Conservation (phyloP, 1,284 basidiomycete species). For the Moniliophthora roreri region DNA sequence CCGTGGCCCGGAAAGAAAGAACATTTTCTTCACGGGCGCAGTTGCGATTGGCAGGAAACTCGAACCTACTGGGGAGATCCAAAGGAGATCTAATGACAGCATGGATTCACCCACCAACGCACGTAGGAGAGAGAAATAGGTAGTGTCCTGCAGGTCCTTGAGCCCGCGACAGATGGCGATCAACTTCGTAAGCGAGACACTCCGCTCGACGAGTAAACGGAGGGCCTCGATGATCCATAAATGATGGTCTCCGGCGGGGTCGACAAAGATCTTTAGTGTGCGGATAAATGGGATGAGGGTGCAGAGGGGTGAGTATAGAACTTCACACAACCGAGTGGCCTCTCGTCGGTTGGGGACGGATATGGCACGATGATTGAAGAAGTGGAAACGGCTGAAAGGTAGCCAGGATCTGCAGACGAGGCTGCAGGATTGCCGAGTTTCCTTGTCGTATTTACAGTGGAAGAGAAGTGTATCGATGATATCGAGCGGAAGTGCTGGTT, state of each 20-base stretch:
- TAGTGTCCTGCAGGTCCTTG: not conserved
- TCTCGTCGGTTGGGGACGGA: not conserved
- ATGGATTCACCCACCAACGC: not conserved
- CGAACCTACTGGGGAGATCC: too few species aligned
- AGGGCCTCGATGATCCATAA: not conserved
- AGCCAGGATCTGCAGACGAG: slow-evolving; percentile 1
- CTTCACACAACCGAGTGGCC: not conserved
- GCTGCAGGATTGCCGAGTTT: not conserved
- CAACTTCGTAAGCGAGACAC: not conserved
- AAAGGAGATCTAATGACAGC: not conserved
- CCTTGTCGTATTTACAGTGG: not conserved
- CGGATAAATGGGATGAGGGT: not conserved
- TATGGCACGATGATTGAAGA: not conserved
- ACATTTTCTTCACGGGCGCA: too few species aligned
- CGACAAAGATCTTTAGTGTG: not conserved
- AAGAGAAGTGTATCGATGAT: not conserved
- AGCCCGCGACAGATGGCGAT: not conserved
- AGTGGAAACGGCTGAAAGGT: not conserved
- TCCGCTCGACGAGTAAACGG: not conserved
- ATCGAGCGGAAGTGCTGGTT: not conserved
- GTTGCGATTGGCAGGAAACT: too few species aligned
- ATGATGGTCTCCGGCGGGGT: not conserved
- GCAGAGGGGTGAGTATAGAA: not conserved
- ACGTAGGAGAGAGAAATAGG: not conserved
- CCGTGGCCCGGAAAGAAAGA: too few species aligned